Base-by-base conservation (phyloP, 305 asterid species). In the Fraxinus dipetala region DNA sequence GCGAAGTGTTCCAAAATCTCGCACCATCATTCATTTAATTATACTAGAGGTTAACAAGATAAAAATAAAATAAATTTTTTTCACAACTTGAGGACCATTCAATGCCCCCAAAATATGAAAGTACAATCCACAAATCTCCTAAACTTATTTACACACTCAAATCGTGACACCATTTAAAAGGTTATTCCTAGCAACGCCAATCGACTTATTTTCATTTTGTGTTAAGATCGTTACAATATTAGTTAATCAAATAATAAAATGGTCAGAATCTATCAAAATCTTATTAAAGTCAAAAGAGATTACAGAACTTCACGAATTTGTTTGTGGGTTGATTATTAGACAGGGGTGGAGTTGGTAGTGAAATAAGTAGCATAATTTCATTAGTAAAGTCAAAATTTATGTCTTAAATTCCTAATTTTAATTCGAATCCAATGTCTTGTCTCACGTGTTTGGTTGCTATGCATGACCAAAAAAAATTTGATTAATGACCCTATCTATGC, bases 1-100 rank as follows among this genome's bases (percentile, higher is more conserved):
- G 22, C 85, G 70, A 87, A 69, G 65, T 82, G 85, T 83, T 78
- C 69, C 81, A 75, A 74, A 43, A n/a, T 76, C 77, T 82, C 84
- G 82, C 82, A 54, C 85, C 82, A 85, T 48, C 80, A 74, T 72
- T 85, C 82, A 59, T 82, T 6, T 69, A 28, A 30, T 69, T 14
- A 79, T 59, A 31, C 9, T 9, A 43, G 5, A 43, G 1, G 6
- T 22, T 61, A 80, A 40, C 45, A 28, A 72, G 24, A 18, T 16
- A 32, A 30, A 22, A 63, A 7, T 14, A 38, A 22, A 43, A 20
- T 10, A 45, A 77, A 0, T 2, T 0, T 3, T 8, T 56, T 9
- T 4, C 34, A 67, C 31, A 45, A 16, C 20, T 76, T 40, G 78
- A 75, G 65, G 34, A 79, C 70, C 40, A 82, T 43, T 81, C 38